Evolutionary conservation across 306 rosid genomes (phyloP).

Genomic region (Dryas octopetala): DNA sequence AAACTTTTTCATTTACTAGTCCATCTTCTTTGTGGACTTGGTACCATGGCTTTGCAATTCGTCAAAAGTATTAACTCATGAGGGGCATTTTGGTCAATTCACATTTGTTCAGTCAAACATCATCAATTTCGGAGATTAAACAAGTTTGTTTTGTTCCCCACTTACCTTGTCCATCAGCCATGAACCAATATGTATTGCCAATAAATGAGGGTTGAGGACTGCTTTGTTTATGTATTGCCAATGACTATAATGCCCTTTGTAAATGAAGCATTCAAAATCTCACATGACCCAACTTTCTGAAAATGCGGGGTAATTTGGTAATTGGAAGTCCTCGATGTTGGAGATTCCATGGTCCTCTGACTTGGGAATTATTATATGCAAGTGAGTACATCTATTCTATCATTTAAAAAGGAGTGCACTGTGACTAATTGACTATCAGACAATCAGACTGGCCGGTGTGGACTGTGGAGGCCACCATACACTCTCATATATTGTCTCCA

Average conservation of each 20-base stretch:
- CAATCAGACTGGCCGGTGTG: not conserved
- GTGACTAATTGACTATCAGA: no score
- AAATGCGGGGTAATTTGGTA: not conserved
- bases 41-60: conserved; percentile 8
- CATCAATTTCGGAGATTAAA: conserved; percentile 54
- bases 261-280: not conserved
- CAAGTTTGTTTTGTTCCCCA: conserved; percentile 51
- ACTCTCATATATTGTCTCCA: not conserved
- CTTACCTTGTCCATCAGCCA: conserved; percentile 30
- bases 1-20: conserved; percentile 40
- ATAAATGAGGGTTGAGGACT: no score
- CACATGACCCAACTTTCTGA: not conserved
- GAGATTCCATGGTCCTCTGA: not conserved
- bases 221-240: no score
- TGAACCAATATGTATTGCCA: no score
- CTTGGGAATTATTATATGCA: not conserved
- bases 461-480: not conserved
- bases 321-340: not conserved
- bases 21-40: conserved; percentile 32
- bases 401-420: no score
- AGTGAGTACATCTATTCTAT: not conserved
- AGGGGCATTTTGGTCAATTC: conserved; percentile 32
- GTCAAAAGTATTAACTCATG: conserved; percentile 40
- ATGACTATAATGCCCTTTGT: not conserved
- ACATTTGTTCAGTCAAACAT: conserved; percentile 35